phyloP scores from a whole-genome alignment of 1,284 basidiomycete species.

The Coriolopsis trogii region DNA sequence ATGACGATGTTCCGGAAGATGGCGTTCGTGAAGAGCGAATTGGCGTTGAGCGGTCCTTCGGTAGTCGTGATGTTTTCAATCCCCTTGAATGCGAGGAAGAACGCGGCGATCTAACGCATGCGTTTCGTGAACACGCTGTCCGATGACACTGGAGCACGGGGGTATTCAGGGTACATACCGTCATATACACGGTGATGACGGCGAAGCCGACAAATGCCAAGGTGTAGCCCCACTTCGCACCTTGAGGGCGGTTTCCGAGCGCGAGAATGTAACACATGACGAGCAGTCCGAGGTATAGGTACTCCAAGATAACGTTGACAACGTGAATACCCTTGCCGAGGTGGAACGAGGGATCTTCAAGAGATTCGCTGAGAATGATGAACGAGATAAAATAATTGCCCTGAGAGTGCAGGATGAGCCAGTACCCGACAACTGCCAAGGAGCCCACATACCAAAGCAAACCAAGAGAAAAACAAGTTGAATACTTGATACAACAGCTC shows the following conservation, averaged over 20 bases:
- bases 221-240: constrained; percentile 84
- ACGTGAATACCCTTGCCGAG: constrained; percentile 61
- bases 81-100: constrained; percentile 82
- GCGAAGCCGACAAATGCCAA: constrained; percentile 83
- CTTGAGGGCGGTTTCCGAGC: constrained; percentile 92
- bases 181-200: constrained; percentile 93
- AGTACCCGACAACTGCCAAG: background rate
- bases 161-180: constrained; percentile 47
- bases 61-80: constrained; percentile 59
- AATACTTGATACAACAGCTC: constrained; percentile 93
- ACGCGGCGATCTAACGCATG: constrained; percentile 65
- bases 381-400: constrained; percentile 93
- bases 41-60: constrained; percentile 49
- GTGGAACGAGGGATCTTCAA: constrained; percentile 65
- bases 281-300: constrained; percentile 86
- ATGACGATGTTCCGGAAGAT: constrained; percentile 89
- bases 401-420: constrained; percentile 36
- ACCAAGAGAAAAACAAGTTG: constrained; percentile 93
- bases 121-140: constrained; percentile 12
- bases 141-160: constrained; percentile 8
- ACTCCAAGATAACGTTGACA: constrained; percentile 81
- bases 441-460: constrained; percentile 64
- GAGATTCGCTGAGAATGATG: constrained; percentile 71
- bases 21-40: constrained; percentile 69
- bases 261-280: constrained; percentile 91